Percentiles rank a stretch among this genome's conserved stretches.
These are phyloP conservation scores for Candida frijolesensis DNA, from an alignment of 1,139 yeast species.

Conservation along the genomic window DNA sequence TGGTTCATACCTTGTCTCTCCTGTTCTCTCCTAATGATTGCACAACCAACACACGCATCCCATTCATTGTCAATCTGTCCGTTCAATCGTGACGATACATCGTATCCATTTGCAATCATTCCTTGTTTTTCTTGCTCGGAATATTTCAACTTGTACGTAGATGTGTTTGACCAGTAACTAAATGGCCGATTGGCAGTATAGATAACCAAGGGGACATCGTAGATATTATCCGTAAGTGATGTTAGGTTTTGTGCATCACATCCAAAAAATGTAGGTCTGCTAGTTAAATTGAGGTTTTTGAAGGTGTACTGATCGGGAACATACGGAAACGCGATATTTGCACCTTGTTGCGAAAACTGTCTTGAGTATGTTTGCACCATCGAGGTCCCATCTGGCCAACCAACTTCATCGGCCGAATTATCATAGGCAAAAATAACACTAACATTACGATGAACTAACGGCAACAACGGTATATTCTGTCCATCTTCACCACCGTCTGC, in stretches of 20 bases:
- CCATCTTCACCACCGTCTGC: slow-evolving; percentile 37
- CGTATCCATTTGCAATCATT: slow-evolving; percentile 44
- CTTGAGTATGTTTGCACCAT: slow-evolving; percentile 35
- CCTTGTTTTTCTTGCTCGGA: slow-evolving; percentile 36
- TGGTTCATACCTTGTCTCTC: slow-evolving; percentile 39
- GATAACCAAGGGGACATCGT: slow-evolving; percentile 40
- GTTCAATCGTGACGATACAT: slow-evolving; percentile 32
- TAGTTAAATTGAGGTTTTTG: slow-evolving; percentile 37
- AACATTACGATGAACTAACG: slow-evolving; percentile 27
- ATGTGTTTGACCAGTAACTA: slow-evolving; percentile 38
- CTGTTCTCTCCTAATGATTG: slow-evolving; percentile 45
- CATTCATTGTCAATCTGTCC: slow-evolving; percentile 39
- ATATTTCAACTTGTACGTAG: slow-evolving; percentile 37
- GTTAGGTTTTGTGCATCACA: slow-evolving; percentile 45
- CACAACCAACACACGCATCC: slow-evolving; percentile 47
- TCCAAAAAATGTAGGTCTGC: slow-evolving; percentile 48
- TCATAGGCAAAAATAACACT: slow-evolving; percentile 35
- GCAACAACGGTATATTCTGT: slow-evolving; percentile 33
- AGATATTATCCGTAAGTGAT: slow-evolving; percentile 34
- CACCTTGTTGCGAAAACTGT: slow-evolving; percentile 34
- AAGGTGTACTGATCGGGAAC: slow-evolving; percentile 40
- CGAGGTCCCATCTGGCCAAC: slow-evolving; percentile 41
- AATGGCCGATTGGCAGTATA: slow-evolving; percentile 46
- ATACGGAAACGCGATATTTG: slow-evolving; percentile 33
- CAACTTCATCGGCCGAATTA: slow-evolving; percentile 29